These are phyloP conservation scores for Tylopilus sp. DNA, from an alignment of 768 basidiomycete genomes.

Conservation along the genomic window DNA sequence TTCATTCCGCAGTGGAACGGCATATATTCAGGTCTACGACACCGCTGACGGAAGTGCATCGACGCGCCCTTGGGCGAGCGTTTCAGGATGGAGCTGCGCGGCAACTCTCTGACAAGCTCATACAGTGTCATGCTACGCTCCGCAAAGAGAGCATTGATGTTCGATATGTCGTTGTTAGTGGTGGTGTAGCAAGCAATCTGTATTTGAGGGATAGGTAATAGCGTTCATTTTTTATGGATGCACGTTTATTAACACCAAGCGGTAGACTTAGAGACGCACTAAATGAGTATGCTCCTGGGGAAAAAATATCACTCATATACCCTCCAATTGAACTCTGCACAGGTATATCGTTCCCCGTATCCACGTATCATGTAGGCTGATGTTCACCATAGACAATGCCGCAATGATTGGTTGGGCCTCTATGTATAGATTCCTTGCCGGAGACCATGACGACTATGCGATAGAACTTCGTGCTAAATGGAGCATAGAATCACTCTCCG, in stretches of 20 bases:
- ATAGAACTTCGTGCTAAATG: constrained; percentile 68
- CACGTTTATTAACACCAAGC: background rate
- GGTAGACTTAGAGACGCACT: constrained; percentile 34
- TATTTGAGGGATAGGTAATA: constrained; percentile 63
- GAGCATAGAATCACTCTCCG: constrained; percentile 55
- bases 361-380: background rate
- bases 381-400: constrained; percentile 70
- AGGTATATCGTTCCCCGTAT: constrained; percentile 40
- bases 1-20: constrained; percentile 69
- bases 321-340: constrained; percentile 83
- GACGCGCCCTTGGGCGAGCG: constrained; percentile 52
- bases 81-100: constrained; percentile 72
- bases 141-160: constrained; percentile 48
- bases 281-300: constrained; percentile 22
- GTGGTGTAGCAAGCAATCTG: constrained; percentile 89
- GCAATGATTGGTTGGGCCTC: constrained; percentile 96
- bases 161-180: constrained; percentile 73
- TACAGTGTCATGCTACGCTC: constrained; percentile 31
- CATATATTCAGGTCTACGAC: constrained; percentile 42
- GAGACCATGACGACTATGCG: constrained; percentile 58
- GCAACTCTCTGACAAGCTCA: constrained; percentile 76
- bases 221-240: background rate
- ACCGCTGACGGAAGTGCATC: constrained; percentile 24
- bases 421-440: constrained; percentile 69
- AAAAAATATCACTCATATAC: constrained; percentile 51